A percentile compares a stretch with the other conserved stretches of the same genome.
phyloP scores from a whole-genome alignment of 345 rosid species.

The Mangifera indica region DNA sequence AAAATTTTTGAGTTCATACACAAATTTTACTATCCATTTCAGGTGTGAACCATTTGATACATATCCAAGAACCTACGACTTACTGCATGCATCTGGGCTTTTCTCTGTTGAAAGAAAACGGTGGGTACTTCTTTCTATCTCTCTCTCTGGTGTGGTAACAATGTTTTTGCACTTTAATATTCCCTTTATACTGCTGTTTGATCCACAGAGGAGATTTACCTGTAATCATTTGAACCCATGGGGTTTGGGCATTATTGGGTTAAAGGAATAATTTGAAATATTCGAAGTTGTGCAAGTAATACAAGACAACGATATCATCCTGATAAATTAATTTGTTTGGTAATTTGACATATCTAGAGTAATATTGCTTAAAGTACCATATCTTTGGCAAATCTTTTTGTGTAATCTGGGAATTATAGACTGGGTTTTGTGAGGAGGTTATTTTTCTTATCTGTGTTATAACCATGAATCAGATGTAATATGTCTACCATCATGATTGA shows the following conservation, averaged over 20 bases:
- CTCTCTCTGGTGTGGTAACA: no score
- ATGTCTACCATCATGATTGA: constrained; percentile 89
- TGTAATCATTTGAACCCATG: not conserved
- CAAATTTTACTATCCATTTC: constrained; percentile 16
- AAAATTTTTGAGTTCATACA: not conserved
- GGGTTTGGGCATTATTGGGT: not conserved
- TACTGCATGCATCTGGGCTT: constrained; percentile 86
- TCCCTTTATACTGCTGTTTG: not conserved
- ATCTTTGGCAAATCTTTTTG: not conserved
- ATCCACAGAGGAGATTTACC: not conserved
- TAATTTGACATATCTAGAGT: not conserved
- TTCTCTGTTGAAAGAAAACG: constrained; percentile 87
- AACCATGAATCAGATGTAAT: constrained; percentile 58
- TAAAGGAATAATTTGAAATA: not conserved
- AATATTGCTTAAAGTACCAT: not conserved
- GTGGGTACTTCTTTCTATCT: constrained; percentile 30
- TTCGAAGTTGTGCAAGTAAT: not conserved
- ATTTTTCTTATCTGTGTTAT: not conserved
- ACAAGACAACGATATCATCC: not conserved
- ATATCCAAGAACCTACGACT: constrained; percentile 91
- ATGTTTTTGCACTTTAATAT: not conserved
- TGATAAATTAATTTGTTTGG: not conserved
- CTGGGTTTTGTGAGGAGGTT: not conserved
- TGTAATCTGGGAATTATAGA: not conserved
- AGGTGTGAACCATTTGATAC: constrained; percentile 99